Percentiles rank a stretch among this genome's conserved stretches.
phyloP scores from a whole-genome alignment of 768 basidiomycete genomes.

The Lyophyllum atratum region DNA sequence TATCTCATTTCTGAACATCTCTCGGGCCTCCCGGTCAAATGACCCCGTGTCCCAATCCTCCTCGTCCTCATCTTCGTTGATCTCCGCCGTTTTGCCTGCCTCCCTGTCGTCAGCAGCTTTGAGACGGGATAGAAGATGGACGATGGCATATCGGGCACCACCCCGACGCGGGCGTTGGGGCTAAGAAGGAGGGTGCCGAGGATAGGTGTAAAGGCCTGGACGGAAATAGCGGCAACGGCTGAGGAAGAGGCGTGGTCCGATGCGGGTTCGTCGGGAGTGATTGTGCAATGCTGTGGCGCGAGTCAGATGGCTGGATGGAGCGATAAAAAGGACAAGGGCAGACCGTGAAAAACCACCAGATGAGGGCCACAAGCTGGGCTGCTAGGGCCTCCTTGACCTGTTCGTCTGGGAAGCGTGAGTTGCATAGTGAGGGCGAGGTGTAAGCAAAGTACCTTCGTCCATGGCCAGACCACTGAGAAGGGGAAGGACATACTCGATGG shows the following conservation, averaged over 20 bases:
- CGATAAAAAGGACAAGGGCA: constrained; percentile 13
- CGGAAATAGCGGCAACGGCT: constrained; percentile 56
- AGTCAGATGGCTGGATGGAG: constrained; percentile 1
- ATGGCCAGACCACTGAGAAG: constrained; percentile 83
- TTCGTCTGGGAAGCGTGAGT: constrained; percentile 58
- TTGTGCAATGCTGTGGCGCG: constrained; percentile 59
- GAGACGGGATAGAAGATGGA: constrained; percentile 74
- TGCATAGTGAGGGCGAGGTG: constrained; percentile 5
- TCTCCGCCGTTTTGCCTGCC: constrained; percentile 19
- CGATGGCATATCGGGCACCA: constrained; percentile 72
- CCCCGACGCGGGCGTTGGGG: constrained; percentile 74
- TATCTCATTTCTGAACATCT: constrained; percentile 78
- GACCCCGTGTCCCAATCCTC: constrained; percentile 37
- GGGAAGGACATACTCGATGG: constrained; percentile 91
- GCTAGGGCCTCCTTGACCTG: constrained; percentile 87
- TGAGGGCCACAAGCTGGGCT: constrained; percentile 72
- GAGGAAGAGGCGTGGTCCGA: constrained; percentile 35
- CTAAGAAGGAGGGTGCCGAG: constrained; percentile 87
- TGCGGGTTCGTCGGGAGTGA: constrained; percentile 50
- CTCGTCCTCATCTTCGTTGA: constrained; percentile 37
- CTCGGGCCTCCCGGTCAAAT: constrained; percentile 57
- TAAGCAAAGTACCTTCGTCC: constrained; percentile 65
- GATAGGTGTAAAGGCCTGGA: constrained; percentile 89
- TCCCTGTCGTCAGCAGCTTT: constrained; percentile 57
- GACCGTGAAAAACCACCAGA: constrained; percentile 93